Evolutionary conservation across 73 alveolate species (phyloP).

Genomic region (Paramecium bursaria): DNA sequence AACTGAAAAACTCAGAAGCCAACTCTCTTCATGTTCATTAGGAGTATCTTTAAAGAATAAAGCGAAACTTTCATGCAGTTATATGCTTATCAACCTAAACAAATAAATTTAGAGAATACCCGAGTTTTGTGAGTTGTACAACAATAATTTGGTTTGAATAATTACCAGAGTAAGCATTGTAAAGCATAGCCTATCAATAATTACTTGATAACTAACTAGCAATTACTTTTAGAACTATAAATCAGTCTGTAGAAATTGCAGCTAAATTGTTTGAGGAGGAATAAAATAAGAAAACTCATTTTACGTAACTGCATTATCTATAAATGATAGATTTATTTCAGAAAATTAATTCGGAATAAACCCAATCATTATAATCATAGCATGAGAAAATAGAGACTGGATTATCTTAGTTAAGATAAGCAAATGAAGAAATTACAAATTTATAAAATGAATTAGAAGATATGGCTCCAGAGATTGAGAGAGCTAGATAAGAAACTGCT

Average conservation of each 20-base stretch:
- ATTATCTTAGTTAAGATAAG: no score
- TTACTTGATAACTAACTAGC: no score
- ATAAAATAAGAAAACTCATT: no score
- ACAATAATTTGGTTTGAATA: constrained; percentile 95
- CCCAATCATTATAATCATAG: no score
- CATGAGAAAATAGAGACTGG: no score
- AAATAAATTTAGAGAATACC: constrained; percentile 98
- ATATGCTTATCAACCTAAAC: constrained; percentile 98
- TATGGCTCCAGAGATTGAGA: constrained; percentile 13
- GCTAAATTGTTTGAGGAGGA: no score
- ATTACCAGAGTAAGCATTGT: constrained; percentile 88
- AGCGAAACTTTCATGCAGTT: constrained; percentile 94
- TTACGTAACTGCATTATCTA: no score
- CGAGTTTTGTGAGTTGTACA: constrained; percentile 98
- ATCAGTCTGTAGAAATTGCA: no score
- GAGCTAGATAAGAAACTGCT: neutral
- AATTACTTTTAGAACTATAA: no score
- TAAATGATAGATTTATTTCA: no score
- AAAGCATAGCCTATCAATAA: constrained; percentile 26
- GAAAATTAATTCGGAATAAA: no score
- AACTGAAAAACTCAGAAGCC: constrained; percentile 69
- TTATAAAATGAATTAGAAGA: constrained; percentile 20
- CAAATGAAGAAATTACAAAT: neutral
- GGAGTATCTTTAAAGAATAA: constrained; percentile 85
- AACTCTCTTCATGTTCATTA: constrained; percentile 70